phyloP scores from a whole-genome alignment of 805 yeast species.

The Isabelozyma gotoi region DNA sequence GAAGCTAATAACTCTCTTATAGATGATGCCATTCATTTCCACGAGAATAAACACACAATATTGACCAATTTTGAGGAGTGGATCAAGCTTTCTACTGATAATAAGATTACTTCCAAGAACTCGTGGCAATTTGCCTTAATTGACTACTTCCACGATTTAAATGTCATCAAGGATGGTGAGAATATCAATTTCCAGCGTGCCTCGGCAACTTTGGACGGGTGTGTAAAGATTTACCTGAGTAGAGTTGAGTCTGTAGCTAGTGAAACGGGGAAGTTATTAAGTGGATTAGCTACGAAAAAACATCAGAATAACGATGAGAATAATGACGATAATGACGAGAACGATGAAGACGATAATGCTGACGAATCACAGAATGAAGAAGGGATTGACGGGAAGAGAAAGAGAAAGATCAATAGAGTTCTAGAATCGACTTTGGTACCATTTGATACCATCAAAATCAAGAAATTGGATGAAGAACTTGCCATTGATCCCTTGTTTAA shows the following conservation, averaged over 20 bases:
- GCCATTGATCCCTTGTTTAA: slow-evolving; percentile 74
- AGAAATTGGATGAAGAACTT: slow-evolving; percentile 61
- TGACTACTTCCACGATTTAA: slow-evolving; percentile 53
- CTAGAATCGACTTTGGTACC: slow-evolving; percentile 49
- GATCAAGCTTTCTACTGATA: slow-evolving; percentile 48
- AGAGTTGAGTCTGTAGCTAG: slow-evolving; percentile 90
- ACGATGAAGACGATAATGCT: slow-evolving; percentile 20
- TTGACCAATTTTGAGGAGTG: slow-evolving; percentile 47
- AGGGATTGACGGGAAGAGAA: slow-evolving; percentile 15
- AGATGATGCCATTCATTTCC: slow-evolving; percentile 42
- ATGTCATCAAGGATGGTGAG: slow-evolving; percentile 44
- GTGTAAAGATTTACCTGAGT: slow-evolving; percentile 88
- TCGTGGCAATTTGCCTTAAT: slow-evolving; percentile 52
- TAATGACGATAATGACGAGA: slow-evolving; percentile 22
- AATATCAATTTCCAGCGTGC: slow-evolving; percentile 85
- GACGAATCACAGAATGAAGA: slow-evolving; percentile 16
- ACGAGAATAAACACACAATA: slow-evolving; percentile 42
- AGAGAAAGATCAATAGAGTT: slow-evolving; percentile 29
- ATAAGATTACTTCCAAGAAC: slow-evolving; percentile 49
- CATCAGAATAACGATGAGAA: slow-evolving; percentile 20
- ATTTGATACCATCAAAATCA: slow-evolving; percentile 51
- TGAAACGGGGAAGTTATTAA: slow-evolving; percentile 81
- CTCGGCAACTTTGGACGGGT: slow-evolving; percentile 88
- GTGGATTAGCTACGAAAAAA: slow-evolving; percentile 61
- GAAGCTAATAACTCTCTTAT: slow-evolving; percentile 18